These are phyloP conservation scores for Blastobotrys serpentis DNA, from an alignment of 1,139 yeast species.

Conservation along the genomic window DNA sequence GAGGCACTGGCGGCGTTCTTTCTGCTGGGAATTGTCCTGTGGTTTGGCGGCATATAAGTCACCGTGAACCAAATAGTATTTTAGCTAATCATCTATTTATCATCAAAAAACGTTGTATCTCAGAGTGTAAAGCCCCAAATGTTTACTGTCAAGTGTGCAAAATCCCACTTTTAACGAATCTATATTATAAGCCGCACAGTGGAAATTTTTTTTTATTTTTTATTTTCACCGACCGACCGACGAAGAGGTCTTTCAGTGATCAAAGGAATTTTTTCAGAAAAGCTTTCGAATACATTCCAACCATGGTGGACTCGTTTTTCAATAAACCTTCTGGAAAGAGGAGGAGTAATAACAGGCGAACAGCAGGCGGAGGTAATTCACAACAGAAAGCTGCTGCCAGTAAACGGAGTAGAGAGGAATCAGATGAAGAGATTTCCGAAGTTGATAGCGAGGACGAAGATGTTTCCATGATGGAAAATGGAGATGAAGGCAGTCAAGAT, in stretches of 20 bases:
- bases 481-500: constrained; percentile 21
- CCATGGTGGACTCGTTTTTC: constrained; percentile 36
- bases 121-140: too few species aligned
- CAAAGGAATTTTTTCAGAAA: neutral
- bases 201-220: constrained; percentile 7
- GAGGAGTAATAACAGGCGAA: constrained; percentile 16
- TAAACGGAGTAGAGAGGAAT: constrained; percentile 10
- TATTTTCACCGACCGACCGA: neutral
- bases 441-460: constrained; percentile 25
- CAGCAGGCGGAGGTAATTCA: neutral
- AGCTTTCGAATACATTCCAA: too few species aligned
- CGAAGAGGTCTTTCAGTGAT: too few species aligned
- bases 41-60: too few species aligned
- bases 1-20: too few species aligned
- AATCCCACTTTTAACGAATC: neutral
- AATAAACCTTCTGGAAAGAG: constrained; percentile 31
- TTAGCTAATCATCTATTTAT: too few species aligned
- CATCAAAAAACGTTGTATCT: too few species aligned
- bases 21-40: too few species aligned
- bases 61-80: too few species aligned
- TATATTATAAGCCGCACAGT: constrained; percentile 2
- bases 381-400: constrained; percentile 14
- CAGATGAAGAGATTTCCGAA: constrained; percentile 36
- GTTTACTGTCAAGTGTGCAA: neutral
- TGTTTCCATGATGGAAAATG: constrained; percentile 19